phyloP scores from a whole-genome alignment of 2,329 filamentous ascomycete genomes.

The Trichoderma asperellum region DNA sequence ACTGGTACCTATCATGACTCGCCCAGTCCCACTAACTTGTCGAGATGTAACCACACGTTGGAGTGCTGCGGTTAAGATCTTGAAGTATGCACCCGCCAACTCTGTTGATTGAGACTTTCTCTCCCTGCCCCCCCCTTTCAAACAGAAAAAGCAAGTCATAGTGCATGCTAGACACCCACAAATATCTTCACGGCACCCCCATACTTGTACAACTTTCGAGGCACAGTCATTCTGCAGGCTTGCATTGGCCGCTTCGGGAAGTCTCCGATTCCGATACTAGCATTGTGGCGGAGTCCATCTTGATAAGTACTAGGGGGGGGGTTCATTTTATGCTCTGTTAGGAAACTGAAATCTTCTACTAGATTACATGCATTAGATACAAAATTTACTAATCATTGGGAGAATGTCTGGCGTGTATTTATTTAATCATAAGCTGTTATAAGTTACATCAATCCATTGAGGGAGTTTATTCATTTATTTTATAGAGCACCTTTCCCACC shows the following conservation, averaged over 20 bases:
- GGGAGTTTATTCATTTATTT: background rate
- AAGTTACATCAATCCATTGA: background rate
- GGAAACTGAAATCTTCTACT: background rate
- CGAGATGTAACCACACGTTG: background rate
- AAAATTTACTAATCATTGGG: background rate
- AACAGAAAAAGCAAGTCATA: background rate
- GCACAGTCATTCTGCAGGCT: background rate
- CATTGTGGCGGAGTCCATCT: background rate
- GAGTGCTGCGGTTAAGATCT: background rate
- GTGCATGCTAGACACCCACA: background rate
- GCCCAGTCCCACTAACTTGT: background rate
- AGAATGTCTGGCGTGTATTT: background rate
- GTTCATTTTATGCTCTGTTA: background rate
- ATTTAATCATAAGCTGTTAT: background rate
- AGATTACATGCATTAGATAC: background rate
- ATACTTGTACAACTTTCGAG: background rate
- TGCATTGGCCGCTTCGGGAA: background rate
- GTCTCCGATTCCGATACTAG: background rate
- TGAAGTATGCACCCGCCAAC: background rate
- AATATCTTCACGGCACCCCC: background rate
- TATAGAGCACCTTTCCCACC: background rate
- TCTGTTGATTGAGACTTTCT: background rate
- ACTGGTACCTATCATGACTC: background rate
- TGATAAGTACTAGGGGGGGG: background rate
- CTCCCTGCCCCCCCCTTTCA: too few relatives aligned